Evolutionary conservation across 2,329 filamentous ascomycete genomes (phyloP).

Genomic region (Colletotrichum cordylinicola): DNA sequence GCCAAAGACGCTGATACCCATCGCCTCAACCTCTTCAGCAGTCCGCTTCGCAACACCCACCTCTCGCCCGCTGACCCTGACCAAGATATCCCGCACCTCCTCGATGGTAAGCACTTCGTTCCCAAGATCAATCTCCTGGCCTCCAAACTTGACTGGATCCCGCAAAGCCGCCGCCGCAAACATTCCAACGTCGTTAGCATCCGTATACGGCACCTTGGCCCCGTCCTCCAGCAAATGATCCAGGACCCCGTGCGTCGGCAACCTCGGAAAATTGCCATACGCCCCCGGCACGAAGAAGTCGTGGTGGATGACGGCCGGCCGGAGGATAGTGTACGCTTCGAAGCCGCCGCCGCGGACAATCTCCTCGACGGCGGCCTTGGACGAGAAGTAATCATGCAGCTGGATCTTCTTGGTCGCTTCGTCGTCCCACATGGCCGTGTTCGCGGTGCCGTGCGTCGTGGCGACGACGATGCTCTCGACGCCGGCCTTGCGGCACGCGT

Average conservation of each 20-base stretch:
- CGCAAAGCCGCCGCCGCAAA: slow-evolving; percentile 37
- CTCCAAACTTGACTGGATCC: slow-evolving; percentile 32
- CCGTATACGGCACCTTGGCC: slow-evolving; percentile 30
- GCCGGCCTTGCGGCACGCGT: slow-evolving; percentile 35
- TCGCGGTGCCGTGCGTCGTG: slow-evolving; percentile 27
- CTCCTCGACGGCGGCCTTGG: slow-evolving; percentile 42
- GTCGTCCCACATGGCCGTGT: slow-evolving; percentile 30
- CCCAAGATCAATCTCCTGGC: slow-evolving; percentile 35
- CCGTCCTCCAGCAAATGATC: slow-evolving; percentile 28
- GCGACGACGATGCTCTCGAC: slow-evolving; percentile 31
- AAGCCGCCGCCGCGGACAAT: slow-evolving; percentile 32
- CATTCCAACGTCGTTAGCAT: slow-evolving; percentile 34
- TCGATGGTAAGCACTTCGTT: slow-evolving; percentile 34
- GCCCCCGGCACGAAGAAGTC: slow-evolving; percentile 30
- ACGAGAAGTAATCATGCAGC: slow-evolving; percentile 37
- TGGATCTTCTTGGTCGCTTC: neutral
- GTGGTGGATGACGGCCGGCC: slow-evolving; percentile 32
- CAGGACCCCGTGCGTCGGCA: slow-evolving; percentile 31
- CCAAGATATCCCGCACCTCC: slow-evolving; percentile 32
- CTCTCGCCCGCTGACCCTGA: slow-evolving; percentile 33
- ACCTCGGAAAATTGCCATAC: slow-evolving; percentile 31
- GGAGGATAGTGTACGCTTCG: slow-evolving; percentile 37
- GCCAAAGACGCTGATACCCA: slow-evolving; percentile 18
- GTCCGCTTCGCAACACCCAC: slow-evolving; percentile 27
- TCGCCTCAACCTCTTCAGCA: slow-evolving; percentile 26